Evolutionary conservation across 176 grass and related monocot genomes (phyloP).

Genomic region (Lolium rigidum): DNA sequence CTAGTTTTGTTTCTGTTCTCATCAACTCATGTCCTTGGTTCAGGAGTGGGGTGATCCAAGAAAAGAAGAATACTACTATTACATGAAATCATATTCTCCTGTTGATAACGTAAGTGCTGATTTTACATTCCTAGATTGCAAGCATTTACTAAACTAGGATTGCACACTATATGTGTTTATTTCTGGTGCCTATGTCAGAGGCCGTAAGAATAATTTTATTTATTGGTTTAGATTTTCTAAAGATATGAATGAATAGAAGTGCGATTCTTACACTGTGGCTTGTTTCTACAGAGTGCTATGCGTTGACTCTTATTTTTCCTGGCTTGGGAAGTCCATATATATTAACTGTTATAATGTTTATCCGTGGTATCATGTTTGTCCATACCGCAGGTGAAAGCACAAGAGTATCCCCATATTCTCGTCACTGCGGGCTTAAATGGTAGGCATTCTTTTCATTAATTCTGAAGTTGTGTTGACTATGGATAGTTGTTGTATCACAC

Average conservation of each 20-base stretch:
- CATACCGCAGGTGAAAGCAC: constrained; percentile 61
- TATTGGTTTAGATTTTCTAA: not conserved
- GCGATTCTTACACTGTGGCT: not conserved
- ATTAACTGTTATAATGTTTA: not conserved
- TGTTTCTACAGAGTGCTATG: not conserved
- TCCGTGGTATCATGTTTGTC: not conserved
- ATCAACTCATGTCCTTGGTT: constrained; percentile 38
- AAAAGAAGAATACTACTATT: constrained; percentile 86
- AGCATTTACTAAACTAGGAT: not conserved
- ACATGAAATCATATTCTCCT: constrained; percentile 99
- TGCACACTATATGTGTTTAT: not conserved
- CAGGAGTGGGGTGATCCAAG: constrained; percentile 98
- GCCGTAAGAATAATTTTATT: not conserved
- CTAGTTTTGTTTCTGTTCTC: not conserved
- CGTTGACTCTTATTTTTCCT: too few species aligned
- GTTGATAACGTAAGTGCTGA: constrained; percentile 81
- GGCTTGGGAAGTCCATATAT: not conserved
- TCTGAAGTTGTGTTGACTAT: not conserved
- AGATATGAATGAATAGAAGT: not conserved
- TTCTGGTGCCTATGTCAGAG: not conserved
- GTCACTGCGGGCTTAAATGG: constrained; percentile 92
- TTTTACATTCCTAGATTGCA: not conserved
- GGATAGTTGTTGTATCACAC: not conserved
- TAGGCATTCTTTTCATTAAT: constrained; percentile 17
- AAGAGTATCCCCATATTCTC: constrained; percentile 78